A percentile compares a stretch with the other conserved stretches of the same genome.
These are phyloP conservation scores for Leptodontidium sp. DNA, from an alignment of 2,329 filamentous ascomycete genomes.

Conservation along the genomic window DNA sequence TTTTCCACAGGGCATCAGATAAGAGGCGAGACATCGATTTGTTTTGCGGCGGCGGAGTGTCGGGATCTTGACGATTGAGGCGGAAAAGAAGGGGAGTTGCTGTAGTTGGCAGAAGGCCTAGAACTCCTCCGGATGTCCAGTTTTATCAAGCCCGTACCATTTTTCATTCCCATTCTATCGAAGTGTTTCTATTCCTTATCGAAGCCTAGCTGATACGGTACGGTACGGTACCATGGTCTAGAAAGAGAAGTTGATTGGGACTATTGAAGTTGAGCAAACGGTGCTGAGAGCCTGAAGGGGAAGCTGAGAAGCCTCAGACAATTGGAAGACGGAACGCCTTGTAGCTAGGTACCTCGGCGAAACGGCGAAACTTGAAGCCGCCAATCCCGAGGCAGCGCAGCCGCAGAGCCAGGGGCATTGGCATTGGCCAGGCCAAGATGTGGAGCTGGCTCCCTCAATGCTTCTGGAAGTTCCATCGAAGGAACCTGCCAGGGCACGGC, in stretches of 20 bases:
- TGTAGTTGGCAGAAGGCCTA: neutral
- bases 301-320: conserved; percentile 7
- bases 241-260: neutral
- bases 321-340: neutral
- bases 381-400: neutral
- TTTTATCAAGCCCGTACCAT: too few species aligned
- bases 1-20: conserved; percentile 1
- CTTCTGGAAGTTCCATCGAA: conserved; percentile 21
- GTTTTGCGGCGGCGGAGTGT: neutral
- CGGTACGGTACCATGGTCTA: neutral
- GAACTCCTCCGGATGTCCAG: neutral
- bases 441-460: neutral
- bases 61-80: conserved; percentile 1
- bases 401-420: too few species aligned
- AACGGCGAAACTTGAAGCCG: neutral
- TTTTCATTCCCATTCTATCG: neutral
- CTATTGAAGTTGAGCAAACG: conserved; percentile 4
- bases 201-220: neutral
- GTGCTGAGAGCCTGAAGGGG: conserved; percentile 3
- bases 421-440: neutral
- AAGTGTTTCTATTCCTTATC: neutral
- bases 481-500: neutral
- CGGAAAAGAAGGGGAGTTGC: too few species aligned
- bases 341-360: neutral
- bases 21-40: conserved; percentile 5